Evolutionary conservation across 805 yeast genomes (phyloP).

Genomic region (Ogataea paraovalis): DNA sequence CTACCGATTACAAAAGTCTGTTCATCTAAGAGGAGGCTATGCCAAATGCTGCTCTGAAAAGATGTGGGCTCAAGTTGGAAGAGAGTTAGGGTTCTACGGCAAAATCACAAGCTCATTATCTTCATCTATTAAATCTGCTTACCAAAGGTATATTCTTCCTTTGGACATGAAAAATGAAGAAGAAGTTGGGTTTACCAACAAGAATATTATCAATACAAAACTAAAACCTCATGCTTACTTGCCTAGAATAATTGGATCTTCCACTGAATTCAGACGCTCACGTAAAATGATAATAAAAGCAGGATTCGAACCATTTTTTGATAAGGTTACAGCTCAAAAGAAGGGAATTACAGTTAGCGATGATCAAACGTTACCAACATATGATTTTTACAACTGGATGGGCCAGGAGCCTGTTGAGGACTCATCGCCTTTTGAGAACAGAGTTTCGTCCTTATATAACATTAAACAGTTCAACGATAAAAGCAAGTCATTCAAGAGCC

Average conservation of each 20-base stretch:
- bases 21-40: slow-evolving; percentile 64
- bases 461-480: slow-evolving; percentile 57
- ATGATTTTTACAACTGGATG: slow-evolving; percentile 44
- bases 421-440: slow-evolving; percentile 33
- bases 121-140: slow-evolving; percentile 59
- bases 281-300: slow-evolving; percentile 43
- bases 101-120: slow-evolving; percentile 68
- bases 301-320: slow-evolving; percentile 50
- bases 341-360: slow-evolving; percentile 35
- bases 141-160: slow-evolving; percentile 39
- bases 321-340: slow-evolving; percentile 42
- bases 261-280: slow-evolving; percentile 42
- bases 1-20: slow-evolving; percentile 53
- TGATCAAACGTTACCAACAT: slow-evolving; percentile 33
- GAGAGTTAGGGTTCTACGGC: slow-evolving; percentile 75
- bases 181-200: slow-evolving; percentile 8
- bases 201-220: slow-evolving; percentile 3
- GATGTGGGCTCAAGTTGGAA: slow-evolving; percentile 79
- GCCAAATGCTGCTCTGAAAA: slow-evolving; percentile 58
- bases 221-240: slow-evolving; percentile 7
- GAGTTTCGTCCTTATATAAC: slow-evolving; percentile 48
- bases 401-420: slow-evolving; percentile 36
- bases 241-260: slow-evolving; percentile 45
- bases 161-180: slow-evolving; percentile 17
- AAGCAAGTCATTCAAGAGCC: slow-evolving; percentile 39